Base-by-base conservation (phyloP, 2,329 filamentous ascomycete genomes). In the Cercospora zeae-maydis region DNA sequence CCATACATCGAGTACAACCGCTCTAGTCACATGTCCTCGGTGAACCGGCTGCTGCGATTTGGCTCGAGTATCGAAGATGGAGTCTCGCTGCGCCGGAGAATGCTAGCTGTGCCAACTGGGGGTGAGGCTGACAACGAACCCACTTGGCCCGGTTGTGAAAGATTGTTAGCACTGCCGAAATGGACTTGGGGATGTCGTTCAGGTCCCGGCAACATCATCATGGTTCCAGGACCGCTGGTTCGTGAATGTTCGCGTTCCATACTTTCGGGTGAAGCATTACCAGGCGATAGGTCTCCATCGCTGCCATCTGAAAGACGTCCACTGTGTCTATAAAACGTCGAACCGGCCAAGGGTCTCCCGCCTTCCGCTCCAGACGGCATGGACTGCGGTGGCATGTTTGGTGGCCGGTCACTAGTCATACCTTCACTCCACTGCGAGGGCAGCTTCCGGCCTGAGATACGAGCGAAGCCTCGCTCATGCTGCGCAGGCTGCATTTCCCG, bases 341-440 rank as follows among this genome's bases (percentile, higher is more conserved):
- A 73, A 5, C 74, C 76, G 60, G 69, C 71, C 33, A 72, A 57
- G 54, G 71, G 69, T 66, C 65, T 34, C 11, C 36, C 55, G 24
- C 53, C 33, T 19, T 47, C 47, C 34, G 51, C 49, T 31, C 39
- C 59, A 30, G 42, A 39, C 11, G 34, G 45, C 3, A 31, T 21
- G 14, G 53, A 30, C n/a, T 53, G 42, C 31, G 77, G 53, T 7
- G 66, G 63, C 63, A 66, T 63, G 34, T 52, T 47, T 34, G 61
- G 63, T 31, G 67, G 64, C 3, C 66, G 66, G 47, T 63, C 66
- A 3, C 76, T 77, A 16, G 73, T 78, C 77, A 81, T 79, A 61
- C 80, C 80, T 61, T 78, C 76, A 63, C 79, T 81, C 71, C 80
- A 81, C 9, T 76, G 77, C 16, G 79, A 81, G 1, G 80, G 80